Base-by-base conservation (phyloP, 169 alveolate genomes). In the Plasmodium coatneyi region DNA sequence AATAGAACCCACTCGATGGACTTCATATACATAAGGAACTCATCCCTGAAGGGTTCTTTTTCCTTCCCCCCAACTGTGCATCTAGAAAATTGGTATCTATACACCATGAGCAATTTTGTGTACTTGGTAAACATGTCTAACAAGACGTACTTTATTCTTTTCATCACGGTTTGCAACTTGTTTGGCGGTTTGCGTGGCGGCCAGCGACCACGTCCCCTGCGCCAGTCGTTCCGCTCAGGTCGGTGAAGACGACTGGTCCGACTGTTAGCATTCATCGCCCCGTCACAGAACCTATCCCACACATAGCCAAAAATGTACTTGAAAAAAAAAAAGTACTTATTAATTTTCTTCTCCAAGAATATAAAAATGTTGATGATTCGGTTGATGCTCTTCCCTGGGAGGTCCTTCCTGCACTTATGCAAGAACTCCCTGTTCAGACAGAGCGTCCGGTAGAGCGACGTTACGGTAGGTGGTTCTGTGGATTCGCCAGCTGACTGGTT, bases 61-160 rank as follows among this genome's bases (percentile, higher is more conserved):
- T 32, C 36, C 39, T n/a, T 28, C 14, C 16, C 56, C 16, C n/a
- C 43, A 72, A 74, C 36, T 32, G 7, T 39, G 14, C 25, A 10
- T 43, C 60, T 34, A 9, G 16, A 56, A 49, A 70, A 91, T 52
- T 81, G 83, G 54, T 46, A n/a, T 71, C 74, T 80, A 36, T 91
- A 91, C n/a, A 80, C 56, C n/a, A 91, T 1, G 32, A 91, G 76
- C 43, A 71, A 22, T 56, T 91, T 71, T 32, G 84, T 81, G 28
- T 70, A 91, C 76, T 91, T 91, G 16, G 83, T 41, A 52, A 91
- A 91, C 71, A 91, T 80, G 49, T 91, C 95, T 3, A 91, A 19
- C 52, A 80, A 5, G 28, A 81, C 30, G 74, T 91, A 91, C 71
- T 91, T 70, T 49, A 91, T 91, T 34, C 56, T 81, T 41, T 91